These are phyloP conservation scores for Trichoderma arundinaceum DNA, from an alignment of 2,329 filamentous ascomycete genomes.

Conservation along the genomic window DNA sequence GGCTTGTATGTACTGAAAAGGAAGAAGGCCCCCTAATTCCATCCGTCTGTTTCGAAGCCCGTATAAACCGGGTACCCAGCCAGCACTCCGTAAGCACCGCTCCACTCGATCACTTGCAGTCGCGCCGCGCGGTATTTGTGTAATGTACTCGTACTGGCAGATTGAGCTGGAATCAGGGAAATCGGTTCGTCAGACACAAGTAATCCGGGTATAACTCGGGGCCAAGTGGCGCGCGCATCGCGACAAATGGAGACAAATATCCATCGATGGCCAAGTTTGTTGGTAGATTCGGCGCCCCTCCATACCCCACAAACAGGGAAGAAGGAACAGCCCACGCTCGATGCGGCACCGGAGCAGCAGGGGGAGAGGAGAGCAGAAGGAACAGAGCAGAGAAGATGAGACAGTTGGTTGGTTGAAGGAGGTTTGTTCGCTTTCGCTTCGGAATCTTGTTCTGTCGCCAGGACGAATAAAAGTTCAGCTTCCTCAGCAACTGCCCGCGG, in stretches of 20 bases:
- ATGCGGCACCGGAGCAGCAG: neutral
- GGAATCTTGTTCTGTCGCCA: too few species aligned
- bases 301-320: conserved; percentile 17
- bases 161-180: neutral
- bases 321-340: neutral
- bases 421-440: too few species aligned
- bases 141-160: neutral
- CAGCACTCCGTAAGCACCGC: too few species aligned
- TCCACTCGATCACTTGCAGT: neutral
- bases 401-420: too few species aligned
- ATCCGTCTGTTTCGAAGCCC: neutral
- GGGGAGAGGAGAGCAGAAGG: neutral
- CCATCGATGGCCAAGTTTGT: neutral
- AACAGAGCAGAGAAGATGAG: neutral
- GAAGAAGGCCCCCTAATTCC: neutral
- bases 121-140: neutral
- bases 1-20: too few species aligned
- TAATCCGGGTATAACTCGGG: conserved; percentile 12
- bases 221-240: neutral
- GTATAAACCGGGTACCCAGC: neutral
- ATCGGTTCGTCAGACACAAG: neutral
- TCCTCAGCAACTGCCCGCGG: too few species aligned
- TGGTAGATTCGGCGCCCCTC: neutral
- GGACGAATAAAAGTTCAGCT: too few species aligned
- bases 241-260: conserved; percentile 18